These are phyloP conservation scores for Phytophthora capsici DNA, from an alignment of 352 stramenopile species.

Conservation along the genomic window DNA sequence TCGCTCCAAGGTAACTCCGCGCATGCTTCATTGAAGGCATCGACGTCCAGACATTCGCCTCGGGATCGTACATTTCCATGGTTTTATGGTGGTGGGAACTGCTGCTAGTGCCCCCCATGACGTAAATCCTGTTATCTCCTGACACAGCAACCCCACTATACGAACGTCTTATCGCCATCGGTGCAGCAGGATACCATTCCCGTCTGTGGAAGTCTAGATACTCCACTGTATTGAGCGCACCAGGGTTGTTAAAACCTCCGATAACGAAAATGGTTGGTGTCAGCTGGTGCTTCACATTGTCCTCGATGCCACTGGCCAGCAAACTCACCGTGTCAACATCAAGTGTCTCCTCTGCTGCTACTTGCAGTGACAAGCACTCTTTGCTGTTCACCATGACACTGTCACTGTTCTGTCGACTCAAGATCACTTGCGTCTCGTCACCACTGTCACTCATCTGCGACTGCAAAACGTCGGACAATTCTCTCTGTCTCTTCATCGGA, in stretches of 20 bases:
- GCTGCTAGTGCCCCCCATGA: slow-evolving; percentile 68
- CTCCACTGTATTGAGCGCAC: slow-evolving; percentile 62
- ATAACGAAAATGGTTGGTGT: slow-evolving; percentile 73
- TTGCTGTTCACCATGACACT: slow-evolving; percentile 55
- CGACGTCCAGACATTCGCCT: slow-evolving; percentile 53
- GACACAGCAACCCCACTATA: slow-evolving; percentile 69
- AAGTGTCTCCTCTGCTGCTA: slow-evolving; percentile 1
- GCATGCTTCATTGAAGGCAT: slow-evolving; percentile 65
- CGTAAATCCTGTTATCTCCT: slow-evolving; percentile 54
- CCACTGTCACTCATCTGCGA: background rate
- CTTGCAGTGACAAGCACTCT: slow-evolving; percentile 17
- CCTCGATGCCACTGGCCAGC: slow-evolving; percentile 8
- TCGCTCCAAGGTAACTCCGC: slow-evolving; percentile 69
- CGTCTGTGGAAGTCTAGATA: slow-evolving; percentile 70
- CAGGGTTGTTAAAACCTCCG: slow-evolving; percentile 71
- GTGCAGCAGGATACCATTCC: slow-evolving; percentile 59
- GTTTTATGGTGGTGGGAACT: slow-evolving; percentile 60
- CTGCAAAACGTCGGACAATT: slow-evolving; percentile 28
- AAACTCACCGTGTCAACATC: slow-evolving; percentile 2
- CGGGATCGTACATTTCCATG: slow-evolving; percentile 64
- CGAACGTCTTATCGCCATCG: slow-evolving; percentile 63
- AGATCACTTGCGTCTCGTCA: slow-evolving; percentile 1
- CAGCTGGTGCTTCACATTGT: slow-evolving; percentile 18
- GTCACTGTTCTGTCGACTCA: slow-evolving; percentile 26
- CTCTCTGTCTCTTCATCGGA: slow-evolving; percentile 36